Conservation (phyloP, 2,329 filamentous ascomycete genomes). For the Botrytis galanthina region DNA sequence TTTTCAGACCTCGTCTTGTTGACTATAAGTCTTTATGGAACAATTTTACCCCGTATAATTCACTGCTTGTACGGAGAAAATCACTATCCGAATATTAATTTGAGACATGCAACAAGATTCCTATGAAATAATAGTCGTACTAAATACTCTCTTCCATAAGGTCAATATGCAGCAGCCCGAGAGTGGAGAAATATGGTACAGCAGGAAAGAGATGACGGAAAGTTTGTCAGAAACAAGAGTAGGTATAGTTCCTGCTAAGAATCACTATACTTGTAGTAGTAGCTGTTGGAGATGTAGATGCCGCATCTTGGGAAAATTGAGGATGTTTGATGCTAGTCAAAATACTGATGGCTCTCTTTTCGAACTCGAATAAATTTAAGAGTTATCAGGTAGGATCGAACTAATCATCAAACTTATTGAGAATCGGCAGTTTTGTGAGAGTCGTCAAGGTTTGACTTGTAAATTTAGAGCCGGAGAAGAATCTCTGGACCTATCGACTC, state of each 20-base stretch:
- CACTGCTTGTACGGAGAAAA: background rate
- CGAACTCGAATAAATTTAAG: background rate
- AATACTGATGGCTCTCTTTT: background rate
- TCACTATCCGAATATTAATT: accelerated
- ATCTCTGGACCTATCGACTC: background rate
- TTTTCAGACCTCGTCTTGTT: no score
- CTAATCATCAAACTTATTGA: background rate
- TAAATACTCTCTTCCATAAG: background rate
- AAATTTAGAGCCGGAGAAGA: background rate
- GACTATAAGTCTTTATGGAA: background rate
- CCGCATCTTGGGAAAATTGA: background rate
- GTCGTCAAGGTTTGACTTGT: background rate
- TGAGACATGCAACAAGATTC: background rate
- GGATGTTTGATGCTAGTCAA: background rate
- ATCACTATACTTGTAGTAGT: background rate
- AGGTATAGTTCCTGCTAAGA: background rate
- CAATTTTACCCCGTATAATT: background rate
- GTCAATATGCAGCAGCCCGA: background rate
- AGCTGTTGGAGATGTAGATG: background rate
- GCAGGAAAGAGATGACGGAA: background rate
- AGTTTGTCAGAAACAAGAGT: background rate
- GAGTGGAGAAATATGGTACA: no score
- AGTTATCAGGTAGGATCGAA: background rate
- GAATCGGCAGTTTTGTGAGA: background rate
- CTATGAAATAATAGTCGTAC: no score